Conservation (phyloP, 2,329 filamentous ascomycete genomes). For the Cladosporium sp. region DNA sequence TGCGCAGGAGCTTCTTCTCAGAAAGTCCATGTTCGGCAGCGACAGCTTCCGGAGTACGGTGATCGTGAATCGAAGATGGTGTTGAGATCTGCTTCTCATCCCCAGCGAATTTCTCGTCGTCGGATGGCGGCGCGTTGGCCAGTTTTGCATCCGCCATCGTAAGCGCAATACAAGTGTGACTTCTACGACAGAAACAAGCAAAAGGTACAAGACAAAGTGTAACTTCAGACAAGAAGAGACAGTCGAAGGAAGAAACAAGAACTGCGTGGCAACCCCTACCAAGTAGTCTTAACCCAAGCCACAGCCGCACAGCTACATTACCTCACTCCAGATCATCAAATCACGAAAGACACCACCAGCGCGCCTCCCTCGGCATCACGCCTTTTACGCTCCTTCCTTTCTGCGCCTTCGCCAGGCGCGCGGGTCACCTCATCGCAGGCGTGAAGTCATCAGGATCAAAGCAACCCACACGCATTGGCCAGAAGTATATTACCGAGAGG, state of each 20-base stretch:
- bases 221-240: neutral
- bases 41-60: conserved; percentile 19
- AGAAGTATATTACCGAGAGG: neutral
- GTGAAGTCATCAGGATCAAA: neutral
- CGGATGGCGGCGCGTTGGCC: neutral
- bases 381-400: neutral
- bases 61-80: neutral
- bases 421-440: conserved; percentile 14
- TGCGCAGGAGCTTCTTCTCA: conserved; percentile 61
- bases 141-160: neutral
- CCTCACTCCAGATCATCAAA: neutral
- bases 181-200: neutral
- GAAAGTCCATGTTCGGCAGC: conserved; percentile 44
- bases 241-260: neutral
- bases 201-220: neutral
- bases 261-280: neutral
- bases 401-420: neutral
- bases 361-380: conserved; percentile 10
- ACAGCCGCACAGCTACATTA: neutral
- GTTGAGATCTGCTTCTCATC: neutral
- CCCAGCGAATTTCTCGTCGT: conserved; percentile 5
- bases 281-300: neutral
- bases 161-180: neutral
- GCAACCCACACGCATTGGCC: neutral
- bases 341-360: neutral